Percentiles rank a stretch among this genome's conserved stretches.
These are phyloP conservation scores for Alectoria sarmentosa DNA, from an alignment of 495 filamentous ascomycete species.

Conservation along the genomic window DNA sequence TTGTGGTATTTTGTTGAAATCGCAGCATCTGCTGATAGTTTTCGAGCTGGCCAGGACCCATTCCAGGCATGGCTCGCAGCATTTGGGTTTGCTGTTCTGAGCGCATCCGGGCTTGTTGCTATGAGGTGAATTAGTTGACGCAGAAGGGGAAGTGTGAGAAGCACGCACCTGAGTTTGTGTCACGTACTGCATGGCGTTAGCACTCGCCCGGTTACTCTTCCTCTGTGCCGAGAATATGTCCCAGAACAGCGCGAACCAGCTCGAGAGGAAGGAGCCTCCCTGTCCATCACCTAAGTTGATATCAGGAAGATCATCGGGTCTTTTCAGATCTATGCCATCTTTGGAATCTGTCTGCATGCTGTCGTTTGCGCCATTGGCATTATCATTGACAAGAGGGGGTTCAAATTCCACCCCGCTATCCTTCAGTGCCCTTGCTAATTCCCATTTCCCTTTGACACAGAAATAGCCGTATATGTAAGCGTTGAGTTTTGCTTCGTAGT, in stretches of 20 bases:
- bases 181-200: conserved; percentile 61
- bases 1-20: conserved; percentile 48
- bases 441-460: conserved; percentile 69
- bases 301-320: conserved; percentile 70
- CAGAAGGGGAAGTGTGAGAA: not conserved
- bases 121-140: conserved; percentile 28
- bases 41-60: conserved; percentile 39
- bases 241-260: conserved; percentile 97
- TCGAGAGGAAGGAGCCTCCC: conserved; percentile 75
- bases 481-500: conserved; percentile 58
- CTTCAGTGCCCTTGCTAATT: conserved; percentile 67
- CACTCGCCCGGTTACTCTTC: conserved; percentile 40
- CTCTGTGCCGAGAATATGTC: conserved; percentile 81
- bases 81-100: conserved; percentile 63
- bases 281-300: conserved; percentile 55
- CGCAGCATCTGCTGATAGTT: conserved; percentile 47
- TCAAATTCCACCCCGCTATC: conserved; percentile 52
- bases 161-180: conserved; percentile 69
- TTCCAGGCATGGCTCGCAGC: conserved; percentile 58
- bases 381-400: conserved; percentile 53
- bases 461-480: conserved; percentile 99
- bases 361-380: conserved; percentile 70
- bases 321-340: conserved; percentile 64
- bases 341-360: conserved; percentile 83
- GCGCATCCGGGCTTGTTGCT: conserved; percentile 60